Evolutionary conservation across 176 grass and related monocot species (phyloP).

Genomic region (Dactylis glomerata): DNA sequence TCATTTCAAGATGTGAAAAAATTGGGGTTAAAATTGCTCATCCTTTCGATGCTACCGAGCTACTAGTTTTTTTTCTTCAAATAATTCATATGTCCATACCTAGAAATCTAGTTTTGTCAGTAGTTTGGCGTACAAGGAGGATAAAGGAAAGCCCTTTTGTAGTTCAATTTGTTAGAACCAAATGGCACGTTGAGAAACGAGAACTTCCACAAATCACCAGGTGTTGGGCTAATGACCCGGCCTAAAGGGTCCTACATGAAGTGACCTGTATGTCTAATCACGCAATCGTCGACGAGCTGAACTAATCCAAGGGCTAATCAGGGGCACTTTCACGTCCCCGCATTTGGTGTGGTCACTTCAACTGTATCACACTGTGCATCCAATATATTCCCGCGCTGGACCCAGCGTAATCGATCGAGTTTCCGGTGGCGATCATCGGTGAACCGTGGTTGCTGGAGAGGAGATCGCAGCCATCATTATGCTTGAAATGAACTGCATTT

Average conservation of each 20-base stretch:
- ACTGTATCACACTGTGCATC: neutral
- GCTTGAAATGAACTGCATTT: constrained; percentile 49
- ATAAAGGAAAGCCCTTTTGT: too few relatives aligned
- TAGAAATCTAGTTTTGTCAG: too few relatives aligned
- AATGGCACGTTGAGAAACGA: too few relatives aligned
- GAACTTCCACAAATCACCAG: neutral
- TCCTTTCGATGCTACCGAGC: too few relatives aligned
- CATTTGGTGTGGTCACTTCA: neutral
- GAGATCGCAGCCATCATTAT: constrained; percentile 41
- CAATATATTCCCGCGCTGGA: constrained; percentile 5
- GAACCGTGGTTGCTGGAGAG: constrained; percentile 41
- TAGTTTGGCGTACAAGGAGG: too few relatives aligned
- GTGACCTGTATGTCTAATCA: neutral
- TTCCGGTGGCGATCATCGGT: constrained; percentile 9
- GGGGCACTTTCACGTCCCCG: neutral
- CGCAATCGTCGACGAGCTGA: neutral
- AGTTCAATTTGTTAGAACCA: too few relatives aligned
- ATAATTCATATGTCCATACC: too few relatives aligned
- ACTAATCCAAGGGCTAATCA: neutral
- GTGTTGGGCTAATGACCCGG: neutral
- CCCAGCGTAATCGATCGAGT: neutral
- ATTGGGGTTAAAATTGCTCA: too few relatives aligned
- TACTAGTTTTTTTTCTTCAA: too few relatives aligned
- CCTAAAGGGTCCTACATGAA: neutral
- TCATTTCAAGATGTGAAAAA: too few relatives aligned